Base-by-base conservation (phyloP, 2,329 filamentous ascomycete genomes). In the Verticillium alfalfae region DNA sequence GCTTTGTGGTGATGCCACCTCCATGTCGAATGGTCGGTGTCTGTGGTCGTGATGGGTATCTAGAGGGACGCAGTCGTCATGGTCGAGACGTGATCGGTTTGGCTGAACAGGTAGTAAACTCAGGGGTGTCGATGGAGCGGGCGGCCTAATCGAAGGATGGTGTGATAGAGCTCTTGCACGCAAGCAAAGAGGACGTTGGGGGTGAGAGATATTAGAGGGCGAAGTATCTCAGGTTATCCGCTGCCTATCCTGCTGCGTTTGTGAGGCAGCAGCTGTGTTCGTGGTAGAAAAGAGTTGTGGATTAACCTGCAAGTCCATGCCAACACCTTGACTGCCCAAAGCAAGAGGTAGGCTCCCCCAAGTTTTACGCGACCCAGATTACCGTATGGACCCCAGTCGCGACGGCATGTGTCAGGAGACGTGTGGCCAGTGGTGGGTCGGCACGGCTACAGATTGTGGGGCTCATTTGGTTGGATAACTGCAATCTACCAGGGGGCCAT, bases 1-100 rank as follows among this genome's bases (percentile, higher is more conserved):
- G 65, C 74, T 75, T 70, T 77, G 75, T 62, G 81, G 73, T 62
- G 82, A 77, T 61, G 78, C 78, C 66, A 83, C 79, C 74, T 86
- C 84, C 84, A 86, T 86, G 71, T 64, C 76, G 41, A 26, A 22
- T 38, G 37, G 67, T 65, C 65, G 64, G 62, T 57, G 60, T 52
- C 62, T 65, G 45, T 64, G 62, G 63, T 60, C 64, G 62, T 59
- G 60, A 57, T 58, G 67, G 65, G 59, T 62, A 60, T 64, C 60
- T 62, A 62, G 60, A 62, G 16, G 34, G 34, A 22, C 62, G 59
- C 60, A 37, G 58, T 64, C 57, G 56, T 58, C 65, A 64, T 66
- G 61, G 60, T 65, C 58, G 59, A 57, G 54, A 52, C 22, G n/a
- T 49, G 15, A 16, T 45, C 41, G 55, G 56, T 54, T 60, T 62